Percentiles rank a stretch among this genome's conserved stretches.
Conservation (phyloP, 495 filamentous ascomycete species). For the Eremomyces bilateralis region DNA sequence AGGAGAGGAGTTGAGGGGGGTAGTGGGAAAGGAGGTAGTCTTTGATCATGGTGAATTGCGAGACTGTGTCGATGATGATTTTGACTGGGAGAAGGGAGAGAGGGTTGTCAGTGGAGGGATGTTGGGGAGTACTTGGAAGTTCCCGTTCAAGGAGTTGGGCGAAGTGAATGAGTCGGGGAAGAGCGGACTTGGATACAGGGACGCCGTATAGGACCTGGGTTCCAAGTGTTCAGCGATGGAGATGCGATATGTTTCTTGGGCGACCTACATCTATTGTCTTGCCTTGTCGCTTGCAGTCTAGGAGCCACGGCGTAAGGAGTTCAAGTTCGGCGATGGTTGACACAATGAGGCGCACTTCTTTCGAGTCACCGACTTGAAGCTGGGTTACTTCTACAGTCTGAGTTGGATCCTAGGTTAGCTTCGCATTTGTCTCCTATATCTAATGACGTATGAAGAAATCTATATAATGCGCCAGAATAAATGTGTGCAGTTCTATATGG, state of each 20-base stretch:
- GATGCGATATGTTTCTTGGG: too few relatives aligned
- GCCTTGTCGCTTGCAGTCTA: conserved; percentile 29
- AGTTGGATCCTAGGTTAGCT: too few relatives aligned
- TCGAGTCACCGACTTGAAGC: conserved; percentile 41
- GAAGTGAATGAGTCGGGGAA: neutral
- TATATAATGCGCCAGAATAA: too few relatives aligned
- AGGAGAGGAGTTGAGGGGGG: conserved; percentile 1
- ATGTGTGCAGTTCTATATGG: too few relatives aligned
- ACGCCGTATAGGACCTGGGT: conserved; percentile 50
- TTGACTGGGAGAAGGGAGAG: neutral
- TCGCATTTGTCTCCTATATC: too few relatives aligned
- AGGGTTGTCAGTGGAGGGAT: neutral
- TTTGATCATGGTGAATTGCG: neutral
- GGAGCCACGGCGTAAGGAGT: conserved; percentile 36
- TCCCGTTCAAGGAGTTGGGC: neutral
- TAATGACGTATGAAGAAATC: neutral
- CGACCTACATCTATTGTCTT: conserved; percentile 26
- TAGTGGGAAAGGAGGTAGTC: neutral
- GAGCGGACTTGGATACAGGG: neutral
- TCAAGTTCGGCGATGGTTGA: conserved; percentile 65
- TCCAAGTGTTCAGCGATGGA: too few relatives aligned
- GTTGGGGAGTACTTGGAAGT: neutral
- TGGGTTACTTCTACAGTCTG: conserved; percentile 52
- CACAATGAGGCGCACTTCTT: conserved; percentile 37
- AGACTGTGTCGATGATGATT: neutral